Evolutionary conservation across 331 rosid genomes (phyloP).

Genomic region (Quercus tomentella): DNA sequence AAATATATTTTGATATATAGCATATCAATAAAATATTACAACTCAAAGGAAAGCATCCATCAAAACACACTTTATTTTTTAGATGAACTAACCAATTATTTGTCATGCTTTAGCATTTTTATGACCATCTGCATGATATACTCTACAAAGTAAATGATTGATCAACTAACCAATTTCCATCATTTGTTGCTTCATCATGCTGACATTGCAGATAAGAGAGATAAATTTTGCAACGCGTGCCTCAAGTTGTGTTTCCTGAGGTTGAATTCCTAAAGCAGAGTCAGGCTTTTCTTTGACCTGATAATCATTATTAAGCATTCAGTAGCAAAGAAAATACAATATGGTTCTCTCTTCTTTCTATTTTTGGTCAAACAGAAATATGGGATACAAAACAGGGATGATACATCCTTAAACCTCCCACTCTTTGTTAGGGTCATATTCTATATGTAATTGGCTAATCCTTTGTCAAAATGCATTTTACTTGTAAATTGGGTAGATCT

Average conservation of each 20-base stretch:
- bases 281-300: conserved; percentile 47
- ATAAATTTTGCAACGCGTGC: conserved; percentile 68
- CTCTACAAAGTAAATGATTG: neutral
- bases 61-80: neutral
- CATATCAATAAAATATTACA: neutral
- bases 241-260: conserved; percentile 67
- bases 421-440: neutral
- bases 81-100: conserved; percentile 14
- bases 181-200: conserved; percentile 99
- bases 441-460: too few relatives aligned
- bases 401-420: neutral
- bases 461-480: too few relatives aligned
- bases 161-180: too few relatives aligned
- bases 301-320: conserved; percentile 19
- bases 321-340: neutral
- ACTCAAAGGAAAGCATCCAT: neutral
- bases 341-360: neutral
- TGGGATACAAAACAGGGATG: neutral
- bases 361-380: conserved; percentile 1
- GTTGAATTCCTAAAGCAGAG: conserved; percentile 46
- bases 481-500: too few relatives aligned
- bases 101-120: conserved; percentile 14
- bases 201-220: conserved; percentile 79
- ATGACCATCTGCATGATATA: conserved; percentile 8
- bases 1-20: too few relatives aligned